phyloP scores from a whole-genome alignment of 495 filamentous ascomycete genomes.

The Tuber umbilicatum region DNA sequence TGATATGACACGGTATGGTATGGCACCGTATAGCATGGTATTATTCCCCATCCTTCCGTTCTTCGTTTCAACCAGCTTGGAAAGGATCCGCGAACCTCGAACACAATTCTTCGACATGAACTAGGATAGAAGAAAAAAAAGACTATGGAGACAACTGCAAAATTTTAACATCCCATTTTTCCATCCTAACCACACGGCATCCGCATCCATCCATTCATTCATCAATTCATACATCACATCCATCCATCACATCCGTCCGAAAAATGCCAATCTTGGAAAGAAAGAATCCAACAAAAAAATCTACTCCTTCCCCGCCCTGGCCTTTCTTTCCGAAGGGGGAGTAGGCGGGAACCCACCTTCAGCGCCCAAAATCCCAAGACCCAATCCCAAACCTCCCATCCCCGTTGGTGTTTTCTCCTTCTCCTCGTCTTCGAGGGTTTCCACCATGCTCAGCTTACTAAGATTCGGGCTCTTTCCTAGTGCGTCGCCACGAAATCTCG shows the following conservation, averaged over 20 bases:
- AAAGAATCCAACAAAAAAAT: neutral
- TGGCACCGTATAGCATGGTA: neutral
- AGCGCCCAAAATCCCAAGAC: neutral
- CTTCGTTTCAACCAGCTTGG: neutral
- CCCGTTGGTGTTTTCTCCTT: neutral
- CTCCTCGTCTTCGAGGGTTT: neutral
- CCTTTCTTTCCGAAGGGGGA: neutral
- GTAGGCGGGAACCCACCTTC: neutral
- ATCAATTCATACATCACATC: neutral
- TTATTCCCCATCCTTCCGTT: neutral
- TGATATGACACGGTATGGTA: neutral
- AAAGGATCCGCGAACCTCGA: neutral
- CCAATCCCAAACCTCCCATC: constrained; percentile 3
- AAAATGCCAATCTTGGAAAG: neutral
- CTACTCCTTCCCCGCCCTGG: neutral
- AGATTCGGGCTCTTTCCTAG: constrained; percentile 7
- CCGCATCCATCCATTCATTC: neutral
- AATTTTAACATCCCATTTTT: neutral
- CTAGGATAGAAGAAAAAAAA: neutral
- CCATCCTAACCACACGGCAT: neutral
- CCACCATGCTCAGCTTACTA: neutral
- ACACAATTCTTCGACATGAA: neutral
- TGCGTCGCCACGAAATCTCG: constrained; percentile 38
- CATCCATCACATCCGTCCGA: constrained; percentile 2
- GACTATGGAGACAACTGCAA: neutral